Evolutionary conservation across 1,284 basidiomycete genomes (phyloP).

Genomic region (Irpex sp.): DNA sequence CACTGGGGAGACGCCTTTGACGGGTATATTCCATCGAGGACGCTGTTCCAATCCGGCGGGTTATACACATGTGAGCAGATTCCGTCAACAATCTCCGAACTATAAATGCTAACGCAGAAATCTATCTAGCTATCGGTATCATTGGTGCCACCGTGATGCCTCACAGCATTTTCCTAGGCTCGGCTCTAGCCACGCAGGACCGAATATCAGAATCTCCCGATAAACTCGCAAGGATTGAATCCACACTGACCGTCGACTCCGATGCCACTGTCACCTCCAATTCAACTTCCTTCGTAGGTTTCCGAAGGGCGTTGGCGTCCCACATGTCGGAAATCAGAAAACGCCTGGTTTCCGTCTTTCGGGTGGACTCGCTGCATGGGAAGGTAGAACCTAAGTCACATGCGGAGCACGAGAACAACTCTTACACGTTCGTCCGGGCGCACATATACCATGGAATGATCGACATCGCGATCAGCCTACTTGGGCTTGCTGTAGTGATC

Average conservation of each 20-base stretch:
- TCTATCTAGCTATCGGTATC: conserved; percentile 67
- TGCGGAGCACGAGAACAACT: conserved; percentile 54
- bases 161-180: conserved; percentile 88
- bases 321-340: neutral
- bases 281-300: neutral
- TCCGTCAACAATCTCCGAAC: neutral
- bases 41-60: conserved; percentile 56
- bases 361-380: conserved; percentile 17
- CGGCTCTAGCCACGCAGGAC: conserved; percentile 80
- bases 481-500: conserved; percentile 85
- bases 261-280: neutral
- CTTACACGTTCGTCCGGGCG: conserved; percentile 63
- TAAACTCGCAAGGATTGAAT: conserved; percentile 1
- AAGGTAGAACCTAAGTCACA: conserved; percentile 21
- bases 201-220: conserved; percentile 37
- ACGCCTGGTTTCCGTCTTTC: conserved; percentile 13
- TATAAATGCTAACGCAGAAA: neutral
- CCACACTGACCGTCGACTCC: conserved; percentile 6
- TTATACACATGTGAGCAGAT: conserved; percentile 71
- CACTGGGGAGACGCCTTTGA: conserved; percentile 78
- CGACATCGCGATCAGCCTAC: conserved; percentile 61
- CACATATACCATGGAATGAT: conserved; percentile 79
- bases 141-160: conserved; percentile 88
- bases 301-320: neutral
- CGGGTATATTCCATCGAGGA: conserved; percentile 82